Percentiles rank a stretch among this genome's conserved stretches.
phyloP scores from a whole-genome alignment of 352 stramenopile species.

The Hyaloperonospora brassicae region DNA sequence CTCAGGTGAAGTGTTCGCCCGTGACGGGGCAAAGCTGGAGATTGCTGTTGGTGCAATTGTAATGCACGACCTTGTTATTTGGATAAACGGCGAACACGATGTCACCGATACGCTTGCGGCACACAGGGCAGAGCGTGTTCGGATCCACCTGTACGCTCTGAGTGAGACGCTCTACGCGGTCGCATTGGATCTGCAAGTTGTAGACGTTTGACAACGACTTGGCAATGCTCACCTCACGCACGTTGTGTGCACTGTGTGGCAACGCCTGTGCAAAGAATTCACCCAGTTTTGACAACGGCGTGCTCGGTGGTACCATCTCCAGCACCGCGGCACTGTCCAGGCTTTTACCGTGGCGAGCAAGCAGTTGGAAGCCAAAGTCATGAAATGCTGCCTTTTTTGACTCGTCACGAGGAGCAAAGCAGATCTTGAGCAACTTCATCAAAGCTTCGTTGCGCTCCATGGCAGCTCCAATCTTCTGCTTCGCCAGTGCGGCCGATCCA shows the following conservation, averaged over 20 bases:
- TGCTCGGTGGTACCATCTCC: constrained; percentile 54
- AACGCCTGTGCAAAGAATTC: constrained; percentile 80
- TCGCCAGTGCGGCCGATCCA: constrained; percentile 16
- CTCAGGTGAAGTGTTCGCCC: constrained; percentile 68
- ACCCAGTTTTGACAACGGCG: constrained; percentile 71
- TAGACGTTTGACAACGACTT: constrained; percentile 85
- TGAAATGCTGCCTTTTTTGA: constrained; percentile 74
- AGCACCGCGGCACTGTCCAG: constrained; percentile 66
- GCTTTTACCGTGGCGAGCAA: constrained; percentile 66
- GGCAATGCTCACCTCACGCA: constrained; percentile 69
- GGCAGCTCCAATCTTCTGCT: constrained; percentile 31
- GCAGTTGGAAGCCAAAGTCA: constrained; percentile 73
- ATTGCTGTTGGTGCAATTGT: constrained; percentile 83
- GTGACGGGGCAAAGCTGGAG: constrained; percentile 77
- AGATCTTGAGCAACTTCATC: constrained; percentile 70
- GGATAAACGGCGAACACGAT: constrained; percentile 86
- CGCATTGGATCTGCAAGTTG: constrained; percentile 85
- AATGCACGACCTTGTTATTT: constrained; percentile 81
- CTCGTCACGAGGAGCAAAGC: constrained; percentile 69
- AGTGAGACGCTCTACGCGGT: constrained; percentile 69
- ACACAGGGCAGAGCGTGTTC: constrained; percentile 69
- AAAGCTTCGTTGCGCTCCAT: constrained; percentile 65
- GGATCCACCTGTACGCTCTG: constrained; percentile 78
- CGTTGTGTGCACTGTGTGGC: constrained; percentile 73
- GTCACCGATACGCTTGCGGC: constrained; percentile 83